A percentile compares a stretch with the other conserved stretches of the same genome.
Evolutionary conservation across 2,329 filamentous ascomycete genomes (phyloP).

Genomic region (Clarireedia monteithiana): DNA sequence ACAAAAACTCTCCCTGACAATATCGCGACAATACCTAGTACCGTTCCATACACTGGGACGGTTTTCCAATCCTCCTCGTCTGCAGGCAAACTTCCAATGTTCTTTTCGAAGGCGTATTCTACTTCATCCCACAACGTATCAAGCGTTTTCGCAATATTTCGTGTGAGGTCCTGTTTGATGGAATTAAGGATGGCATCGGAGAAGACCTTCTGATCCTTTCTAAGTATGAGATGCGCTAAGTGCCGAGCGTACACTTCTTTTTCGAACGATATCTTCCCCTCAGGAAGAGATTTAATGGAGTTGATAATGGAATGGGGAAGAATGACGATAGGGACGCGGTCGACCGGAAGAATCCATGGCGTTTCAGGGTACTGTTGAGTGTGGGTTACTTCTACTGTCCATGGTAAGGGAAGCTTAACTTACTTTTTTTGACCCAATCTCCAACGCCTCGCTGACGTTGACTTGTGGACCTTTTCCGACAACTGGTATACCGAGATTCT

Average conservation of each 20-base stretch:
- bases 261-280: constrained; percentile 1
- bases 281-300: constrained; percentile 1
- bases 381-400: no score
- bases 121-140: constrained; percentile 21
- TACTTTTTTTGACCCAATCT: neutral
- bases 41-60: constrained; percentile 24
- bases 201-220: neutral
- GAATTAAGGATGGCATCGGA: constrained; percentile 7
- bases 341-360: neutral
- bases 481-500: neutral
- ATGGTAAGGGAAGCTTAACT: neutral
- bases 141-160: constrained; percentile 17
- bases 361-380: neutral
- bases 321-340: constrained; percentile 1
- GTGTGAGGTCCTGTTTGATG: constrained; percentile 22
- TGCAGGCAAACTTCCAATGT: constrained; percentile 21
- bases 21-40: constrained; percentile 33
- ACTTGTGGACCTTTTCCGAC: constrained; percentile 1
- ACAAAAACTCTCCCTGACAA: constrained; percentile 30
- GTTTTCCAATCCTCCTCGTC: constrained; percentile 25
- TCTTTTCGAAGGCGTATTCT: constrained; percentile 14
- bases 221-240: neutral
- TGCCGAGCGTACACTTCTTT: constrained; percentile 2
- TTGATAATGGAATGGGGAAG: neutral
- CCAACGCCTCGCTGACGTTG: neutral